Evolutionary conservation across 257 asterid species (phyloP).

Genomic region (Marsdenia floribunda): DNA sequence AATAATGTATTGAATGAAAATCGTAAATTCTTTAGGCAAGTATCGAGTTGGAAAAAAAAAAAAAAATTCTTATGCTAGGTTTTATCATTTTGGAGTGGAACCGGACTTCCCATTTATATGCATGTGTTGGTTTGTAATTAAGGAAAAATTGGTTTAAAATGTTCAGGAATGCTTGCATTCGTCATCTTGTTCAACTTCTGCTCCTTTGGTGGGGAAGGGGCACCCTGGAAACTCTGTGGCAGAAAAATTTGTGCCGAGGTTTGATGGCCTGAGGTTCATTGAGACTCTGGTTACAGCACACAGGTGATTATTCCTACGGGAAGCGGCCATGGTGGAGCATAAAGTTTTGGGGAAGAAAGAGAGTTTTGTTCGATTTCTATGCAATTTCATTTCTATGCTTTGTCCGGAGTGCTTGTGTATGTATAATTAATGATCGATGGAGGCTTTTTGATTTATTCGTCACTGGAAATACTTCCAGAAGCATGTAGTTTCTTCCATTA

Average conservation of each 20-base stretch:
- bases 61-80: not conserved
- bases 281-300: constrained; percentile 78
- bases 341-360: not conserved
- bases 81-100: too few relatives aligned
- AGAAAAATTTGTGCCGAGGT: constrained; percentile 65
- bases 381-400: not conserved
- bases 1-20: not conserved
- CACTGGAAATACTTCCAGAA: not conserved
- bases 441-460: not conserved
- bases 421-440: not conserved
- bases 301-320: constrained; percentile 29
- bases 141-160: not conserved
- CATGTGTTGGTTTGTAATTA: not conserved
- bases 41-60: not conserved
- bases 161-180: not conserved
- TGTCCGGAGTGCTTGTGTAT: not conserved
- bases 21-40: not conserved
- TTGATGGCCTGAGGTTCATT: constrained; percentile 73
- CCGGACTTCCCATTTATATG: too few relatives aligned
- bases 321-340: not conserved
- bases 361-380: not conserved
- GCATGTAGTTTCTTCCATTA: not conserved
- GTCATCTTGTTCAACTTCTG: not conserved
- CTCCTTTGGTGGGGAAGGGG: constrained; percentile 1
- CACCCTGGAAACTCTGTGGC: constrained; percentile 12